phyloP scores from a whole-genome alignment of 2,329 filamentous ascomycete species.

The Colletotrichum viniferum region DNA sequence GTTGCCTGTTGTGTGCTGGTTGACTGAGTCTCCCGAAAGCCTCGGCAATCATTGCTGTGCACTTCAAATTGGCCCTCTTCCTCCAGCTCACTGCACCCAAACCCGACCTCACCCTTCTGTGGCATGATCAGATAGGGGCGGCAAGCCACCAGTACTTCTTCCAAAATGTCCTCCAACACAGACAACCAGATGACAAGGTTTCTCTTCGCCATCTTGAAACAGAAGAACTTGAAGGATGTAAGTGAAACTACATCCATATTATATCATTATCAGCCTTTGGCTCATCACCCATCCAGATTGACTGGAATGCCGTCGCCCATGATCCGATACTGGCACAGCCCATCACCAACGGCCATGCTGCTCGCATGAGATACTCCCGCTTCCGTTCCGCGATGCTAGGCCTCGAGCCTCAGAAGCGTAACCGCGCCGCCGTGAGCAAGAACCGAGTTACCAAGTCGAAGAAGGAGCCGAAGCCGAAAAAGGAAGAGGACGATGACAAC shows the following conservation, averaged over 20 bases:
- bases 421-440: slow-evolving; percentile 44
- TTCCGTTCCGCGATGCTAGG: slow-evolving; percentile 53
- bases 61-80: slow-evolving; percentile 30
- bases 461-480: slow-evolving; percentile 42
- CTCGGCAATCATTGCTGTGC: slow-evolving; percentile 18
- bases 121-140: background rate
- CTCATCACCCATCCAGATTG: slow-evolving; percentile 48
- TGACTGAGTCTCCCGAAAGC: slow-evolving; percentile 10
- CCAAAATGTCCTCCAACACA: slow-evolving; percentile 57
- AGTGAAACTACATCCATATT: slow-evolving; percentile 32
- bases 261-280: slow-evolving; percentile 25
- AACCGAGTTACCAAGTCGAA: slow-evolving; percentile 51
- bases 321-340: slow-evolving; percentile 57
- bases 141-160: background rate
- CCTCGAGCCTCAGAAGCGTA: slow-evolving; percentile 52
- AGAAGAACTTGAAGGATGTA: slow-evolving; percentile 66
- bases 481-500: slow-evolving; percentile 36
- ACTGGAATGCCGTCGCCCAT: slow-evolving; percentile 62
- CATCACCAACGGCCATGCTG: slow-evolving; percentile 65
- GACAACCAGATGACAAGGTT: slow-evolving; percentile 63
- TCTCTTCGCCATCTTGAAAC: slow-evolving; percentile 63
- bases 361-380: slow-evolving; percentile 63
- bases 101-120: background rate
- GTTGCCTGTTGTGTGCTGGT: slow-evolving; percentile 10
- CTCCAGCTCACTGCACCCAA: slow-evolving; percentile 12